Evolutionary conservation across 2,329 filamentous ascomycete genomes (phyloP), one percentile per base, ranked within the genome.

Genomic region (Davidsoniella australis): DNA sequence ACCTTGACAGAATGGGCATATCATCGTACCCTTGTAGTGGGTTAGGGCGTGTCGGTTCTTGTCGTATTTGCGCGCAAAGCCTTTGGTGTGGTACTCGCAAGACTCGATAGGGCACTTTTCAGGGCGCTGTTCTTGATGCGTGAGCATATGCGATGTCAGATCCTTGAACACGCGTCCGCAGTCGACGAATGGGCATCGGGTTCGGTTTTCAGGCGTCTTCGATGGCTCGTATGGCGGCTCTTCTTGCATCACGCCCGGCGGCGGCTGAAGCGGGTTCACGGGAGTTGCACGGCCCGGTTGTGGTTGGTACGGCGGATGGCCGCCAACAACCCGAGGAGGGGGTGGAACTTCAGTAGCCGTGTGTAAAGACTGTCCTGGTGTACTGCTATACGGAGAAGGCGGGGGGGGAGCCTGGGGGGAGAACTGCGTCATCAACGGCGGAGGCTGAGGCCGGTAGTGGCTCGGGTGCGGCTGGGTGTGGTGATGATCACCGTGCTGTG

Each of bases 11-110:
- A 96, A 96, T 4, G 88, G 88, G 59, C 91, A 98, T 6, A 94
- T 83, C 87, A 96, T 95, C 12, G 86, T 95, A 7, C 89, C 89
- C 64, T 94, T 94, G 70, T 96, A 98, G 61, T 96, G 91, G 2
- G 89, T 96, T 55, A 96, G 67, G 1, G 89, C 94, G 62, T 98
- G 91, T 10, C 91, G 72, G 63, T 96, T 96, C 71, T 95, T 95
- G 68, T 96, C 91, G 62, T 96, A 98, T 64, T 96, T 96, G 54
- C 89, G 75, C 2, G 89, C 89, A 60, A 96, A 96, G 0, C 89
- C 89, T 63, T 95, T 96, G 57, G 75, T 73, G 64, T 95, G 84
- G 62, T 95, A 96, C 59, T 95, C 87, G 68, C 89, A 96, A 2
- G 81, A 88, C 50, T 82, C 73, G 53, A 96, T 95, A 0, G 89